Evolutionary conservation across 1,139 yeast species (phyloP), one percentile per base, ranked within the genome.

Genomic region (Wickerhamiella infanticola): DNA sequence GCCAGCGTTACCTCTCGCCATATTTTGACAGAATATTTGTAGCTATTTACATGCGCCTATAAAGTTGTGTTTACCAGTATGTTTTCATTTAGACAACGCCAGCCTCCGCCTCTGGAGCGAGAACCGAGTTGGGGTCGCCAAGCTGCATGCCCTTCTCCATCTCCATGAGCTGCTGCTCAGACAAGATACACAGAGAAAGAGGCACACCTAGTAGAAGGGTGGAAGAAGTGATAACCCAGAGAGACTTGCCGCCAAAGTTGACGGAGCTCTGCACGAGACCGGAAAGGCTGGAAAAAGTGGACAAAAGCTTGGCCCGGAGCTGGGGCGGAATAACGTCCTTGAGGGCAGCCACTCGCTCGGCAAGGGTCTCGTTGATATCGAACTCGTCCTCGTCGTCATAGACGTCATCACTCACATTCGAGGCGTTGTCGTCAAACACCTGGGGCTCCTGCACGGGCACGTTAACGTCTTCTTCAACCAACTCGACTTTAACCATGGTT

Each of bases 91-190:
- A 39, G 11, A 35, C 41, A 39, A 18, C 29, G n/a, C 37, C 37
- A 26, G 41, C 35, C 59, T 73, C 78, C 43, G 81, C 75, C 50
- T 84, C 83, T 52, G 88, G 81, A 45, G 93, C 86, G 58, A 83
- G 70, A 44, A 84, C 79, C 54, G 81, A 93, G 60, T 79, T 84
- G 51, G 84, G 80, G 66, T 82, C 86, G 63, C 81, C 88, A 62
- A 85, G 72, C 56, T 81, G 78, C 74, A 86, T 79, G 62, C 85
- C 94, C 70, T 83, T 84, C 70, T 88, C 96, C 81, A 85, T 76
- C 68, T 88, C 96, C 63, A 79, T 79, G 62, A 88, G 74, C 69
- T 88, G 96, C 60, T 86, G 90, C 70, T 88, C 98, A 51, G 88
- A 79, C 59, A 88, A 73, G 55, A 88, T 82, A 46, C 95, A 83